phyloP scores from a whole-genome alignment of 2,329 filamentous ascomycete species.

The Ploettnerulaceae sp. region DNA sequence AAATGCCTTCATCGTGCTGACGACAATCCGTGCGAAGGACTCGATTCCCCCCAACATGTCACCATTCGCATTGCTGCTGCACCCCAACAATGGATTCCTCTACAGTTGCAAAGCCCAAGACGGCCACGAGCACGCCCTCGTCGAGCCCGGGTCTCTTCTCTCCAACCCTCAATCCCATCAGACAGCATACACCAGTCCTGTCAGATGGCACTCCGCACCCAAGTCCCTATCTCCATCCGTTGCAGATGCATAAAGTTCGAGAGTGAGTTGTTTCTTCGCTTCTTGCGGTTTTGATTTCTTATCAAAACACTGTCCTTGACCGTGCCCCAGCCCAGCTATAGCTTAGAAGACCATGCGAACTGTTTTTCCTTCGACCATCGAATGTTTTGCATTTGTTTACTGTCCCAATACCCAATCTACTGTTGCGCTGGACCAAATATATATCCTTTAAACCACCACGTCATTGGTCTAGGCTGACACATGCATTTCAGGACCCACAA shows the following conservation, averaged over 20 bases:
- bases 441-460: not conserved
- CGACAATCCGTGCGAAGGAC: not conserved
- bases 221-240: constrained; percentile 63
- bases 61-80: constrained; percentile 12
- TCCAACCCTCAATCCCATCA: constrained; percentile 38
- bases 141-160: constrained; percentile 60
- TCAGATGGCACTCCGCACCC: constrained; percentile 45
- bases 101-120: constrained; percentile 16
- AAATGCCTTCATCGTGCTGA: constrained; percentile 9
- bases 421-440: not conserved
- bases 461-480: constrained; percentile 20
- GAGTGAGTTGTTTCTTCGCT: constrained; percentile 51
- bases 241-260: constrained; percentile 69
- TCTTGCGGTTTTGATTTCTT: constrained; percentile 1
- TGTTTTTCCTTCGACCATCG: too few relatives aligned
- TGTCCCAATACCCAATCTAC: not conserved
- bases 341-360: too few relatives aligned
- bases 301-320: not conserved
- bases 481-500: constrained; percentile 66
- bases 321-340: not conserved
- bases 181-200: constrained; percentile 39
- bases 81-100: constrained; percentile 32
- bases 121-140: constrained; percentile 50
- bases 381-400: too few relatives aligned
- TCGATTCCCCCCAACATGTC: constrained; percentile 18